These are phyloP conservation scores for Chaetomium strumarium DNA, from an alignment of 2,329 filamentous ascomycete genomes.

Conservation along the genomic window DNA sequence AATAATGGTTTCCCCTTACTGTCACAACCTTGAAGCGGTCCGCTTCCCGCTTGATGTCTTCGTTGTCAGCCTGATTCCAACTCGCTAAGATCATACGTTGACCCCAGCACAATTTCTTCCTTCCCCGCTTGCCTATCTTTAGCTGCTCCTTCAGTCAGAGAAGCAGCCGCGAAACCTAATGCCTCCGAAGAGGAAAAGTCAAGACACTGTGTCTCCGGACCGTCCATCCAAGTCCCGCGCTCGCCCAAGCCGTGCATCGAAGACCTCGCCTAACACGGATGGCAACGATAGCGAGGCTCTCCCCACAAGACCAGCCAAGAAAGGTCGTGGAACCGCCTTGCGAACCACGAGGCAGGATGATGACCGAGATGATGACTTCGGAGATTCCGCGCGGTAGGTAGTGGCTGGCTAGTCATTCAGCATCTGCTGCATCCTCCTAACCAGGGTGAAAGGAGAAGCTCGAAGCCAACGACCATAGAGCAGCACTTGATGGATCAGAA, in stretches of 20 bases:
- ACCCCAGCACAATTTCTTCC: too few species aligned
- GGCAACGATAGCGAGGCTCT: background rate
- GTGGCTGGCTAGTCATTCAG: background rate
- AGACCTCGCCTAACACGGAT: background rate
- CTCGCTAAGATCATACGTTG: too few species aligned
- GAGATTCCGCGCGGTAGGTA: background rate
- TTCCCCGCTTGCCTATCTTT: background rate
- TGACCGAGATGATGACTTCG: constrained; percentile 5
- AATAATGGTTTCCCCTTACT: too few species aligned
- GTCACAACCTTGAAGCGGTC: too few species aligned
- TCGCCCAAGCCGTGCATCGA: background rate
- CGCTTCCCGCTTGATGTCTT: too few species aligned
- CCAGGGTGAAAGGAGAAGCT: background rate
- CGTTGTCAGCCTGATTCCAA: too few species aligned
- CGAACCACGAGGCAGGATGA: constrained; percentile 3
- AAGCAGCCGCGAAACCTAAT: constrained; percentile 1
- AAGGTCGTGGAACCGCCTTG: background rate
- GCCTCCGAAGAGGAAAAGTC: constrained; percentile 19
- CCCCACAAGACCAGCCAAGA: constrained; percentile 3
- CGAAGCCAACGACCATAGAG: constrained; percentile 23
- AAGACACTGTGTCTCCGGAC: background rate
- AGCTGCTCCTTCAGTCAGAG: background rate
- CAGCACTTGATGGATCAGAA: constrained; percentile 27
- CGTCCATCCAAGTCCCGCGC: background rate
- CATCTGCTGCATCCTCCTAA: background rate